Conservation (phyloP, 768 basidiomycete species). For the Boletus tomentosulus region DNA sequence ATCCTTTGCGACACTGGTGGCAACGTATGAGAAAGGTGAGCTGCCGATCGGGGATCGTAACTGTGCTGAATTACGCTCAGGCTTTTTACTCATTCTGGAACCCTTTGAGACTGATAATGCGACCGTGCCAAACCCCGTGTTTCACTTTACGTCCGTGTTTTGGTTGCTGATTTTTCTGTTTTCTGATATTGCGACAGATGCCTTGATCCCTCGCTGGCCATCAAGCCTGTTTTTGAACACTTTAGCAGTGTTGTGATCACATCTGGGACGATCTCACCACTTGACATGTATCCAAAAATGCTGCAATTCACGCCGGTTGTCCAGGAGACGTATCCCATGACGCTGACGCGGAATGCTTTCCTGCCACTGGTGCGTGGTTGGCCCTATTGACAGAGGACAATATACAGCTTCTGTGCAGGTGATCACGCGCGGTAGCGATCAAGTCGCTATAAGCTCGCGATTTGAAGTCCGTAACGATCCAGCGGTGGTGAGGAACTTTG, state of each 20-base stretch:
- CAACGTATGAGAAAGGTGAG: constrained; percentile 95
- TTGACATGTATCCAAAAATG: constrained; percentile 99
- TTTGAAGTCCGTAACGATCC: constrained; percentile 99
- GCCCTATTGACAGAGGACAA: neutral
- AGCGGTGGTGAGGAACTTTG: constrained; percentile 97
- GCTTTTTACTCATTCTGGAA: constrained; percentile 94
- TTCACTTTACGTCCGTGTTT: constrained; percentile 84
- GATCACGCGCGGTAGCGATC: constrained; percentile 96
- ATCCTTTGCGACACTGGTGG: constrained; percentile 90
- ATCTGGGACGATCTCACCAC: constrained; percentile 94
- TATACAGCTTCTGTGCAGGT: constrained; percentile 48
- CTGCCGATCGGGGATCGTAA: neutral
- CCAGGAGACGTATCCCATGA: constrained; percentile 97
- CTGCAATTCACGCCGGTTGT: constrained; percentile 96
- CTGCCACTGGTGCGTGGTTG: constrained; percentile 73
- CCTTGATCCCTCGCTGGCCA: constrained; percentile 94
- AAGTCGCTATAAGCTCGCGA: constrained; percentile 96
- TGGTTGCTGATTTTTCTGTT: neutral
- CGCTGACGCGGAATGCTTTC: constrained; percentile 93
- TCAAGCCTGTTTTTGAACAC: constrained; percentile 96
- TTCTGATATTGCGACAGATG: constrained; percentile 52
- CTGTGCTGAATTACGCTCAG: constrained; percentile 35
- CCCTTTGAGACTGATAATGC: constrained; percentile 99
- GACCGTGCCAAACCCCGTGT: constrained; percentile 97
- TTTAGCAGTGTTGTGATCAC: constrained; percentile 99